These are phyloP conservation scores for sweet orange (Citrus sinensis) DNA, from an alignment of 345 rosid species.

Conservation along the genomic window DNA sequence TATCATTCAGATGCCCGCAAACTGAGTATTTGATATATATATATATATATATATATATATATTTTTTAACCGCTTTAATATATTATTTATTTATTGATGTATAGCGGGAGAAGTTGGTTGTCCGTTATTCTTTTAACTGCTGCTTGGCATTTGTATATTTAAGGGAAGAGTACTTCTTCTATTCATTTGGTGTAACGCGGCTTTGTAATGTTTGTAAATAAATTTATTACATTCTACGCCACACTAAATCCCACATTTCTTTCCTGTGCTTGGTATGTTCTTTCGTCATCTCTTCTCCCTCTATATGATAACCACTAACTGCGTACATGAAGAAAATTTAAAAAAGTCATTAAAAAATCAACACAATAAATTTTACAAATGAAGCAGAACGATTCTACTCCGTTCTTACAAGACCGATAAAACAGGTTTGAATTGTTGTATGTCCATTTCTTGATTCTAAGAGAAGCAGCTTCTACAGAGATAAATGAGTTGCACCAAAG, in stretches of 20 bases:
- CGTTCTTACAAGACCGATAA: background rate
- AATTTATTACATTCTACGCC: background rate
- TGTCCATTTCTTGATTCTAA: background rate
- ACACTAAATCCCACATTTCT: background rate
- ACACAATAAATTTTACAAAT: background rate
- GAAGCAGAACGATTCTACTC: background rate
- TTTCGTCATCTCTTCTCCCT: background rate
- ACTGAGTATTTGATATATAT: background rate
- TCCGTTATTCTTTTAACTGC: constrained; percentile 8
- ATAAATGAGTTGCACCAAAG: background rate
- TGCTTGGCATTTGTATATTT: constrained; percentile 29
- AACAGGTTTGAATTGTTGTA: background rate
- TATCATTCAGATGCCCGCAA: constrained; percentile 4
- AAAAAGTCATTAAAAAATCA: too few species aligned
- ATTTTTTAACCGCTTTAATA: background rate
- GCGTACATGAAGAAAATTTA: background rate
- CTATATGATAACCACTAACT: background rate
- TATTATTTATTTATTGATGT: constrained; percentile 20
- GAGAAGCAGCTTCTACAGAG: background rate
- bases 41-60: background rate
- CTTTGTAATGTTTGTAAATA: constrained; percentile 19
- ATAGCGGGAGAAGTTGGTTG: constrained; percentile 21
- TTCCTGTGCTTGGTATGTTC: background rate
- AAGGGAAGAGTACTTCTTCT: background rate
- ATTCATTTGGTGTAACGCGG: background rate